These are phyloP conservation scores for Albugo laibachii DNA, from an alignment of 352 stramenopile species.

Conservation along the genomic window DNA sequence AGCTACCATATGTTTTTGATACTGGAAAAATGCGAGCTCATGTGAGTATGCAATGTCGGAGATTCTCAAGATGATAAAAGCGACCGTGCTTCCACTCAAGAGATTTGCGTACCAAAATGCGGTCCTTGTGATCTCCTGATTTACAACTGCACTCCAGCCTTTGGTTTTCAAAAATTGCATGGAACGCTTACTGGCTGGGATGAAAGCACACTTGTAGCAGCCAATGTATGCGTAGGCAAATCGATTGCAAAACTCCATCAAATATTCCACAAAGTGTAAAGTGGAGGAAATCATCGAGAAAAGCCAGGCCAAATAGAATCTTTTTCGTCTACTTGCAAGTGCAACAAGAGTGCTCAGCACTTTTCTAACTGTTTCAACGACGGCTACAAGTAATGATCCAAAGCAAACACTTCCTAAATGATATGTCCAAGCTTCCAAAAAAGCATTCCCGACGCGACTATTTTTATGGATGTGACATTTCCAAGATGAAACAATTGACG, in stretches of 20 bases:
- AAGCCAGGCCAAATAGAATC: slow-evolving; percentile 52
- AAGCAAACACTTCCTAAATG: slow-evolving; percentile 87
- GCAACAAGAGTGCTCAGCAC: slow-evolving; percentile 46
- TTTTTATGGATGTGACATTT: slow-evolving; percentile 46
- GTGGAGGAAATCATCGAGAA: slow-evolving; percentile 51
- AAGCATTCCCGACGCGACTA: slow-evolving; percentile 60
- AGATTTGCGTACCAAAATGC: slow-evolving; percentile 74
- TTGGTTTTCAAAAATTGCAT: slow-evolving; percentile 62
- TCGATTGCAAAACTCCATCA: slow-evolving; percentile 81
- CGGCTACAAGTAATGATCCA: slow-evolving; percentile 79
- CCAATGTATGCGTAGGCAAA: slow-evolving; percentile 79
- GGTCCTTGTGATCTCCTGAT: slow-evolving; percentile 72
- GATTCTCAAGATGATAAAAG: slow-evolving; percentile 25
- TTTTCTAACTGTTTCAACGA: slow-evolving; percentile 63
- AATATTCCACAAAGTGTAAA: slow-evolving; percentile 58
- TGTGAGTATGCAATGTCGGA: slow-evolving; percentile 2
- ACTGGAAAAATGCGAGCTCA: slow-evolving; percentile 31
- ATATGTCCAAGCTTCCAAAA: slow-evolving; percentile 62
- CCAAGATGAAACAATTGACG: slow-evolving; percentile 83
- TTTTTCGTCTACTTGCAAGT: slow-evolving; percentile 35
- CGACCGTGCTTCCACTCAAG: slow-evolving; percentile 39
- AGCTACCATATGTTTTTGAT: slow-evolving; percentile 39
- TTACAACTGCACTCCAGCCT: slow-evolving; percentile 78
- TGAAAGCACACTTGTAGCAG: slow-evolving; percentile 72
- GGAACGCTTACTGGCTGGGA: slow-evolving; percentile 49